Evolutionary conservation across 2,329 filamentous ascomycete genomes (phyloP), one percentile per base, ranked within the genome.

Genomic region (Cryphonectria japonica): DNA sequence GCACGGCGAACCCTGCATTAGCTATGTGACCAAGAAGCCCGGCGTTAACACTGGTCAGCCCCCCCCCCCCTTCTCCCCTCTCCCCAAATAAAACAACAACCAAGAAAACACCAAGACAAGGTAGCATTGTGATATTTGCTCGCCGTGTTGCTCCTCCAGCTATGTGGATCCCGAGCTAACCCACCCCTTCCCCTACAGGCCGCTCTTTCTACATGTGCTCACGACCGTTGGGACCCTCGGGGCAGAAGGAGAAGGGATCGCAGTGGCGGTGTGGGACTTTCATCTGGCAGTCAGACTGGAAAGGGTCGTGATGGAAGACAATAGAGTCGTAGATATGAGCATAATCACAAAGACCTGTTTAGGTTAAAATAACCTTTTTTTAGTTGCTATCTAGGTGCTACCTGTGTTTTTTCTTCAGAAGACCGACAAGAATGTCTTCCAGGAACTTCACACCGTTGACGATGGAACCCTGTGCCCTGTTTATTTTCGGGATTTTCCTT

Each of bases 181-280:
- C 4, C 11, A 41, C 19, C 46, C 46, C n/a, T 11, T 9, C 32
- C 34, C 29, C 62, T 66, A 22, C 65, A 88, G 87, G 88, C 6
- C 83, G 89, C 50, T 88, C 87, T 0, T 91, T 91, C 77, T 91
- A 88, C 78, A 87, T 89, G 70, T 91, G 89, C 73, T 78, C 85
- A 19, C 87, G 91, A 57, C 96, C 96, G 4, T 82, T 98, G 1
- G 95, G 94, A 0, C 94, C 94, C 1, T 93, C 91, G 34, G 96
- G 94, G 0, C 88, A 92, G 75, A 96, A 96, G 79, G 95, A 97
- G 80, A 92, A 85, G 72, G 92, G 91, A 2, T 94, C 94, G 0
- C 87, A 96, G 78, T 98, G 95, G 93, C 89, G 93, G 60, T 98
- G 95, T 80, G 85, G 87, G 2, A 97, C 94, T 0, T 98, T 98